Base-by-base conservation (phyloP, 352 stramenopile genomes). In the Phytopythium kandeliae region DNA sequence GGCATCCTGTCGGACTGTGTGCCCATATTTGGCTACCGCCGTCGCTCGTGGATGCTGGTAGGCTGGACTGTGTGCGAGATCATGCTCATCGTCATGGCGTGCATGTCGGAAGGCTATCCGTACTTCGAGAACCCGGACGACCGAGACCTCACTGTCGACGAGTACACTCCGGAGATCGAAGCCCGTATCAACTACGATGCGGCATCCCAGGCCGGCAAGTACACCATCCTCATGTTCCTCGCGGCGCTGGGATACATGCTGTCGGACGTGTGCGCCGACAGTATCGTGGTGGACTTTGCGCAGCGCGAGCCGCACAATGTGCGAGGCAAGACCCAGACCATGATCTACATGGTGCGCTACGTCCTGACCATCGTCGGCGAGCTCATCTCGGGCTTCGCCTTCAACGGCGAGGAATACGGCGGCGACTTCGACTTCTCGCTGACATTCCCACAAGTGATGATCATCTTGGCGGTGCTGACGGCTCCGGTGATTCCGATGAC, bases 181-280 rank as follows among this genome's bases (percentile, higher is more conserved):
- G 57, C 54, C 15, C 60, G 58, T 4, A 55, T 82, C 53, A 78
- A 80, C 54, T 55, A 54, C 13, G 35, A 48, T 21, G 74, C 74
- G 13, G 26, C 55, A 2, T 59, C 63, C 7, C 31, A 69, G 24
- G 74, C 62, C 15, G 65, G 45, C 55, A 77, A 75, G 57, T 89
- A 85, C 57, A 62, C 83, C 19, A 58, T 86, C n/a, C 55, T 83
- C 40, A 86, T 95, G 68, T 76, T 89, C 48, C 49, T 91, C 31
- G 72, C 80, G 0, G 77, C 79, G 4, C 49, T 84, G 31, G 82
- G 82, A 26, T 93, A 92, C 55, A 62, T 92, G 13, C 71, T 91
- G 84, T n/a, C n/a, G n/a, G n/a, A n/a, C n/a, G n/a, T n/a, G n/a
- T n/a, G n/a, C n/a, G n/a, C n/a, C n/a, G n/a, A 95, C 63, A 78